phyloP scores from a whole-genome alignment of 441 rosid genomes.

The Lepidium campestre region DNA sequence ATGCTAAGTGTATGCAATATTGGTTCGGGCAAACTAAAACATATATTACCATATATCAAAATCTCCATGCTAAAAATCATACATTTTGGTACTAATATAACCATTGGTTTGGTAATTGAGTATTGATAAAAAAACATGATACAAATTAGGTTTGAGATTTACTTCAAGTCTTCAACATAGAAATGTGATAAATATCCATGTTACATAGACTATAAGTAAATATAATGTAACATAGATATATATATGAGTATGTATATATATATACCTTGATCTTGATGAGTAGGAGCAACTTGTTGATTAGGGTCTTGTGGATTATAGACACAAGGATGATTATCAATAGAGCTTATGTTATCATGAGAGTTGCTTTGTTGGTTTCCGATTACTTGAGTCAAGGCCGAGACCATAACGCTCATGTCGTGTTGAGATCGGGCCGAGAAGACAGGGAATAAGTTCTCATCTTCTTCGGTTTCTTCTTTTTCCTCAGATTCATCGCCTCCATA shows the following conservation, averaged over 20 bases:
- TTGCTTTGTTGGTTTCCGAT: slow-evolving; percentile 35
- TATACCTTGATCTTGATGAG: slow-evolving; percentile 53
- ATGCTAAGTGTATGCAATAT: not conserved
- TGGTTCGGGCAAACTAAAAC: not conserved
- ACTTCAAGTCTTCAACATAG: not conserved
- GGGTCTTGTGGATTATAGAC: slow-evolving; percentile 23
- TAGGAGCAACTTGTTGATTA: slow-evolving; percentile 27
- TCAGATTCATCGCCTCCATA: slow-evolving; percentile 39
- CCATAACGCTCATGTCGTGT: slow-evolving; percentile 65
- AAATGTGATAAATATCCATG: too few species aligned
- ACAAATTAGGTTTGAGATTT: not conserved
- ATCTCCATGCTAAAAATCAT: not conserved
- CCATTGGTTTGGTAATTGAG: not conserved
- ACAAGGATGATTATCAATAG: slow-evolving; percentile 16
- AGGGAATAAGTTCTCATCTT: slow-evolving; percentile 38
- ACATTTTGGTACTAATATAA: not conserved
- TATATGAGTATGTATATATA: not conserved
- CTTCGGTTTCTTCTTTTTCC: slow-evolving; percentile 40
- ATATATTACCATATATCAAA: not conserved
- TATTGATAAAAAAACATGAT: not conserved
- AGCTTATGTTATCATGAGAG: slow-evolving; percentile 15
- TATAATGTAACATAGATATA: not conserved
- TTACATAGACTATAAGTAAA: too few species aligned
- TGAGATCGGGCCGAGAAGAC: slow-evolving; percentile 62
- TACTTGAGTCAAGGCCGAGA: slow-evolving; percentile 74